A percentile compares a stretch with the other conserved stretches of the same genome.
These are phyloP conservation scores for Moringa oleifera DNA, from an alignment of 345 rosid species.

Conservation along the genomic window DNA sequence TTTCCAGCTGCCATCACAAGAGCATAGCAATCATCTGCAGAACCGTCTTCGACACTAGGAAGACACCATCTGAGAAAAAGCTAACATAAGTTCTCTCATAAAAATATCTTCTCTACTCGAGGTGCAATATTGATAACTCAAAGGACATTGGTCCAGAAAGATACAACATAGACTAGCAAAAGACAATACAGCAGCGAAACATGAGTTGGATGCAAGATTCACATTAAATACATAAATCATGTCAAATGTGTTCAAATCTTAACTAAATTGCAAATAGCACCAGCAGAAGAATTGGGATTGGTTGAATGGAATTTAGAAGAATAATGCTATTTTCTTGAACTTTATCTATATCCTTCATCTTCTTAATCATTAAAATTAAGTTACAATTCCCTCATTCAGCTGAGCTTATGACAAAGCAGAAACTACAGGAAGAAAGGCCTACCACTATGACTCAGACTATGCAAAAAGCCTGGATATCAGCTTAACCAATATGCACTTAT, in stretches of 20 bases:
- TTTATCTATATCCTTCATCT: too few relatives aligned
- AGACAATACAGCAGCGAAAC: too few relatives aligned
- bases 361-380: neutral
- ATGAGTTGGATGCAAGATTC: neutral
- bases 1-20: constrained; percentile 75
- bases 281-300: too few relatives aligned
- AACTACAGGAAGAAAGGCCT: neutral
- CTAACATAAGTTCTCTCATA: neutral
- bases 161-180: too few relatives aligned
- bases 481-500: too few relatives aligned
- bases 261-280: too few relatives aligned
- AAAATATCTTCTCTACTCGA: too few relatives aligned
- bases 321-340: too few relatives aligned
- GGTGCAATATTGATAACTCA: too few relatives aligned
- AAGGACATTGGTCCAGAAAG: too few relatives aligned
- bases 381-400: neutral
- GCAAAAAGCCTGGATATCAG: neutral
- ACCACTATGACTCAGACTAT: neutral
- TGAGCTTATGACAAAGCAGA: neutral
- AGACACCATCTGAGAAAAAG: constrained; percentile 52
- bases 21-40: constrained; percentile 64
- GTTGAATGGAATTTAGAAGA: too few relatives aligned
- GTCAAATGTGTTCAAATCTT: too few relatives aligned
- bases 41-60: constrained; percentile 47
- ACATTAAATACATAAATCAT: neutral